A percentile compares a stretch with the other conserved stretches of the same genome.
Evolutionary conservation across 2,329 filamentous ascomycete species (phyloP).

Genomic region (Neopestalotiopsis sp.): DNA sequence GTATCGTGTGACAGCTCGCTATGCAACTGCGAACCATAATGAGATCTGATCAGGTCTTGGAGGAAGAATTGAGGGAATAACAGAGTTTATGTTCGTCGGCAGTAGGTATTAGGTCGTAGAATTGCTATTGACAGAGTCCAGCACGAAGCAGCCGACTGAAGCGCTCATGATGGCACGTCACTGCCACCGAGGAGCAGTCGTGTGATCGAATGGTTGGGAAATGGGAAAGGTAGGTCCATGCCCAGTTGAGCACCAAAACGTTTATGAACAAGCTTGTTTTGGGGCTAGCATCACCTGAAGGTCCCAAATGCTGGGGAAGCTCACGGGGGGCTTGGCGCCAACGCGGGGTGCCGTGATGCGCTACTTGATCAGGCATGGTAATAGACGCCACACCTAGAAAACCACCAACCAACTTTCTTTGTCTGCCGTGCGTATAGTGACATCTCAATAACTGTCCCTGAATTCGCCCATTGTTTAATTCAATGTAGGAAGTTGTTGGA

Average conservation of each 20-base stretch:
- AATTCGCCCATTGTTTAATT: neutral
- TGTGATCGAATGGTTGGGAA: constrained; percentile 11
- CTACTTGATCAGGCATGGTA: neutral
- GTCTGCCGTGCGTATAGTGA: too few relatives aligned
- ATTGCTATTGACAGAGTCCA: neutral
- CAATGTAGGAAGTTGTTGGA: too few relatives aligned
- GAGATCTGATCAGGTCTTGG: neutral
- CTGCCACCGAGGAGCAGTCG: constrained; percentile 3
- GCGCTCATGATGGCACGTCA: constrained; percentile 17
- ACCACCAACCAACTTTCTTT: too few relatives aligned
- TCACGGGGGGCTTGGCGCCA: constrained; percentile 12
- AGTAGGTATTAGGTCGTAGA: neutral
- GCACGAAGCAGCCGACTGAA: neutral
- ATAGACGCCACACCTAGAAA: neutral
- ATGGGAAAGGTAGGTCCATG: neutral
- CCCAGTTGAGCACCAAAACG: neutral
- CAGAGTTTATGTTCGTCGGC: neutral
- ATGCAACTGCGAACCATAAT: constrained; percentile 7
- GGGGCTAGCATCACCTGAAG: constrained; percentile 7
- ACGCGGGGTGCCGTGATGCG: constrained; percentile 6
- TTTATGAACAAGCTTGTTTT: neutral
- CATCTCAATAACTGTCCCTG: neutral
- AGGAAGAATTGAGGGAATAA: neutral
- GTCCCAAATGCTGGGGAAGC: constrained; percentile 12
- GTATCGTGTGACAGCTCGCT: constrained; percentile 8